Evolutionary conservation across 208 protist species (phyloP).

Genomic region (Kentomonas sorsogonicus): DNA sequence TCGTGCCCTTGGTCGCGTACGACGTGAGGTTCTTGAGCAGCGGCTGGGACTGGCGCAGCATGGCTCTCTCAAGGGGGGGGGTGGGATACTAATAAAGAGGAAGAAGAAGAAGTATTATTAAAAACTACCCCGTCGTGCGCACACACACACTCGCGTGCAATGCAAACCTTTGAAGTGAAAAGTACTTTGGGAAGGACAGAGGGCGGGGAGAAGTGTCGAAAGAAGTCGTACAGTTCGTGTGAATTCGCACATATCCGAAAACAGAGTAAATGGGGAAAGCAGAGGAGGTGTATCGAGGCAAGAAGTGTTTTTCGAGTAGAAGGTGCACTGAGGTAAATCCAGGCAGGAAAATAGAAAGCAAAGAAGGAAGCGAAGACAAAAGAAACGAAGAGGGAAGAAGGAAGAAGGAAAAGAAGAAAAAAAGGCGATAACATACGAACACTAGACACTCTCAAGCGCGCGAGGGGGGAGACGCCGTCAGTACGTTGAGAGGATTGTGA

Average conservation of each 20-base stretch:
- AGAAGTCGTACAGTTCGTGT: too few relatives aligned
- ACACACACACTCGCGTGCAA: too few relatives aligned
- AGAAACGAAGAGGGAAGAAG: conserved; percentile 3
- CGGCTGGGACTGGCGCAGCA: conserved; percentile 42
- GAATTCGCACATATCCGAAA: neutral
- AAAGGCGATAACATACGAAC: too few relatives aligned
- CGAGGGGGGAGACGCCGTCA: too few relatives aligned
- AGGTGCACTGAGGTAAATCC: neutral
- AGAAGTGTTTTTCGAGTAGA: neutral
- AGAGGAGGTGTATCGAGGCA: too few relatives aligned
- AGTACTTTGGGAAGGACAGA: too few relatives aligned
- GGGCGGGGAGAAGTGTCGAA: neutral
- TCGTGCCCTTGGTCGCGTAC: conserved; percentile 84
- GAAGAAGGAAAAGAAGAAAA: conserved; percentile 10
- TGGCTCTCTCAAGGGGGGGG: conserved; percentile 12
- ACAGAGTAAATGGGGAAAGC: conserved; percentile 4
- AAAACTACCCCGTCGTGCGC: too few relatives aligned
- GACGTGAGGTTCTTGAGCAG: conserved; percentile 79
- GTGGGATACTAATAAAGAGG: neutral
- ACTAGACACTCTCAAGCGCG: too few relatives aligned
- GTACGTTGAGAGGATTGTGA: too few relatives aligned
- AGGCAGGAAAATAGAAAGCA: neutral
- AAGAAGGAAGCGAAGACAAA: conserved; percentile 7
- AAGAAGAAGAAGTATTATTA: too few relatives aligned
- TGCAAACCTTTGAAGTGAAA: too few relatives aligned